These are phyloP conservation scores for Aspergillus caelatus DNA, from an alignment of 2,329 filamentous ascomycete species.

Conservation along the genomic window DNA sequence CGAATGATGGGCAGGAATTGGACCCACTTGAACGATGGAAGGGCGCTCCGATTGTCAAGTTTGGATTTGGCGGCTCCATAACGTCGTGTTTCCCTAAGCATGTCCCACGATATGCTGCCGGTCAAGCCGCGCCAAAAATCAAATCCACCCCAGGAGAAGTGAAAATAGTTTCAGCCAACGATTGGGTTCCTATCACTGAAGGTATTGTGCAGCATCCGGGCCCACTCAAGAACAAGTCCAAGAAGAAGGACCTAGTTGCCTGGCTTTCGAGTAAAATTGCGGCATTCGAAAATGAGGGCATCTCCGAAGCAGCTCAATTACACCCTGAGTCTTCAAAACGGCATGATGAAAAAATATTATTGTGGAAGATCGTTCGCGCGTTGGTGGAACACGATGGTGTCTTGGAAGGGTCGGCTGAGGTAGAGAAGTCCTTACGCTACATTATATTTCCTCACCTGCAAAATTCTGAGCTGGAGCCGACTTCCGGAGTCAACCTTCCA, in stretches of 20 bases:
- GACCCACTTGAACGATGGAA: conserved; percentile 90
- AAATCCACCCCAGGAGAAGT: conserved; percentile 82
- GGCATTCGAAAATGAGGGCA: conserved; percentile 61
- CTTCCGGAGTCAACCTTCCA: conserved; percentile 26
- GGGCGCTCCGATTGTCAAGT: conserved; percentile 81
- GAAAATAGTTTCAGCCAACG: conserved; percentile 73
- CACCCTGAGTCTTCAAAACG: conserved; percentile 62
- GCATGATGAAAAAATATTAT: conserved; percentile 73
- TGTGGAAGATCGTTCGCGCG: conserved; percentile 84
- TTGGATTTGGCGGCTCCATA: conserved; percentile 82
- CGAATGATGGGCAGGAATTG: conserved; percentile 58
- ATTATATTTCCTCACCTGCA: conserved; percentile 67
- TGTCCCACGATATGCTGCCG: conserved; percentile 80
- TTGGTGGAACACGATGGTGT: conserved; percentile 85
- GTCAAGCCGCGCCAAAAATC: conserved; percentile 72
- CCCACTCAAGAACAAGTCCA: conserved; percentile 82
- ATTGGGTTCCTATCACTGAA: conserved; percentile 71
- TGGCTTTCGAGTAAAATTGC: conserved; percentile 83
- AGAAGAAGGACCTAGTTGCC: conserved; percentile 87
- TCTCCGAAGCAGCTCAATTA: conserved; percentile 53
- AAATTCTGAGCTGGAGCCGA: conserved; percentile 31
- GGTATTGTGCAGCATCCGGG: conserved; percentile 82
- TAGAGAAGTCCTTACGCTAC: conserved; percentile 74
- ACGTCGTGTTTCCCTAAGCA: conserved; percentile 87
- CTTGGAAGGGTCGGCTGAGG: conserved; percentile 71